Conservation (phyloP, 352 stramenopile genomes). For the Phytopythium vexans region DNA sequence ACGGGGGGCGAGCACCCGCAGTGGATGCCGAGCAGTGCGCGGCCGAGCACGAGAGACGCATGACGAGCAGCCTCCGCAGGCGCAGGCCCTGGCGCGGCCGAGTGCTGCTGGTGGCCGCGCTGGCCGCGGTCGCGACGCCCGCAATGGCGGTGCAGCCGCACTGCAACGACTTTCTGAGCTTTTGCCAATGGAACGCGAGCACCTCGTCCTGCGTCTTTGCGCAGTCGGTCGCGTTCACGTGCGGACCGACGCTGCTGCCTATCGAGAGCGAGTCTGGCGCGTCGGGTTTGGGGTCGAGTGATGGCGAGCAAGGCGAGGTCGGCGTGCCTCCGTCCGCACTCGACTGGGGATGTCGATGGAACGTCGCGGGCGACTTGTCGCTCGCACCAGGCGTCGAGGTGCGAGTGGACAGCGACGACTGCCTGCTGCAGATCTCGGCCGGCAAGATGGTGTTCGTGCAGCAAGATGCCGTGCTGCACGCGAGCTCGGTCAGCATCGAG, state of each 20-base stretch:
- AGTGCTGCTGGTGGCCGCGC: neutral
- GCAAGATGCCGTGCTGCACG: constrained; percentile 25
- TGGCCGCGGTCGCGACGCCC: constrained; percentile 2
- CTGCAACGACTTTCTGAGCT: constrained; percentile 38
- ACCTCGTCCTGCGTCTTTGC: constrained; percentile 56
- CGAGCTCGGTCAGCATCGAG: constrained; percentile 46
- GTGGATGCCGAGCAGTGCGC: too few species aligned
- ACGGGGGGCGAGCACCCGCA: too few species aligned
- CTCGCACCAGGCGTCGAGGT: constrained; percentile 36
- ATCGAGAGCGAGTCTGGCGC: constrained; percentile 1
- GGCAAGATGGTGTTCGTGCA: constrained; percentile 54
- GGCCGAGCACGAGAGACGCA: too few species aligned
- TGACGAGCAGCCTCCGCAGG: neutral
- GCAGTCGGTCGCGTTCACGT: constrained; percentile 38
- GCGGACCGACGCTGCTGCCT: constrained; percentile 13
- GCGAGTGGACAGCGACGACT: constrained; percentile 46
- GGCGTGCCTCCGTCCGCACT: constrained; percentile 10
- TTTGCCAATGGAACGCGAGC: constrained; percentile 42
- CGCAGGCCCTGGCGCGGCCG: constrained; percentile 8
- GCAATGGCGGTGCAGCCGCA: constrained; percentile 16
- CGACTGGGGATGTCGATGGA: constrained; percentile 50
- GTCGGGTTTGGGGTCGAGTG: constrained; percentile 1
- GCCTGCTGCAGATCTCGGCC: constrained; percentile 42
- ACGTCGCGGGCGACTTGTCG: constrained; percentile 51
- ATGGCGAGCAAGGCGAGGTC: neutral